These are phyloP conservation scores for Trichophyton simii DNA, from an alignment of 2,329 filamentous ascomycete species.

Conservation along the genomic window DNA sequence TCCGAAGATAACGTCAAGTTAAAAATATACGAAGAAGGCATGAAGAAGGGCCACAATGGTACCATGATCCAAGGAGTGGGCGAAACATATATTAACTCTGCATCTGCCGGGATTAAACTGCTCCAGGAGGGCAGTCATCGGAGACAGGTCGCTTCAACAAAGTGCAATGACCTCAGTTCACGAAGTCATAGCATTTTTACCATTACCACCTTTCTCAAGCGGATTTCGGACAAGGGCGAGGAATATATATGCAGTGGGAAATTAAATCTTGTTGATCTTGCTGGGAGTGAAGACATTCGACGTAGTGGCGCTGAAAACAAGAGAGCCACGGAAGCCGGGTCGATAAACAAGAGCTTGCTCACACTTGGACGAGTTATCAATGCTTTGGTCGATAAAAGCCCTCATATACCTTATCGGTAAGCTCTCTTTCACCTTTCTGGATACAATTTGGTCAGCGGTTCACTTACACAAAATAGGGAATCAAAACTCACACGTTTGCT, in stretches of 20 bases:
- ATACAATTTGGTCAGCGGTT: background rate
- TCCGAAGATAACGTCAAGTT: conserved; percentile 71
- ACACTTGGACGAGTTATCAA: conserved; percentile 96
- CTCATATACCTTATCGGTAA: conserved; percentile 66
- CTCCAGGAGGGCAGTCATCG: conserved; percentile 82
- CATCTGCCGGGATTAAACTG: conserved; percentile 73
- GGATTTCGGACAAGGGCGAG: conserved; percentile 67
- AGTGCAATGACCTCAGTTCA: conserved; percentile 96
- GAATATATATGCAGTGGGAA: conserved; percentile 87
- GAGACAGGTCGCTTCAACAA: conserved; percentile 97
- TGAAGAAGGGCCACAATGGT: conserved; percentile 60
- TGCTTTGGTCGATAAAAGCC: conserved; percentile 76
- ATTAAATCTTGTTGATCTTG: conserved; percentile 89
- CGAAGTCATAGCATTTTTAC: conserved; percentile 97
- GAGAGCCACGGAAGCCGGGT: conserved; percentile 80
- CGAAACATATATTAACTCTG: conserved; percentile 79
- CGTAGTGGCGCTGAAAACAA: conserved; percentile 97
- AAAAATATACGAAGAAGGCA: conserved; percentile 80
- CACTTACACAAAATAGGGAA: conserved; percentile 44
- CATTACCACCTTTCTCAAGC: conserved; percentile 81
- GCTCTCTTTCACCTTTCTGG: conserved; percentile 1
- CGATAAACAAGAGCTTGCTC: conserved; percentile 96
- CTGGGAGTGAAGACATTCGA: conserved; percentile 95
- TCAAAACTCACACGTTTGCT: conserved; percentile 89
- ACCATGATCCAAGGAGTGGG: conserved; percentile 97